Base-by-base conservation (phyloP, 2,329 filamentous ascomycete genomes). In the Pyrenophora teres region DNA sequence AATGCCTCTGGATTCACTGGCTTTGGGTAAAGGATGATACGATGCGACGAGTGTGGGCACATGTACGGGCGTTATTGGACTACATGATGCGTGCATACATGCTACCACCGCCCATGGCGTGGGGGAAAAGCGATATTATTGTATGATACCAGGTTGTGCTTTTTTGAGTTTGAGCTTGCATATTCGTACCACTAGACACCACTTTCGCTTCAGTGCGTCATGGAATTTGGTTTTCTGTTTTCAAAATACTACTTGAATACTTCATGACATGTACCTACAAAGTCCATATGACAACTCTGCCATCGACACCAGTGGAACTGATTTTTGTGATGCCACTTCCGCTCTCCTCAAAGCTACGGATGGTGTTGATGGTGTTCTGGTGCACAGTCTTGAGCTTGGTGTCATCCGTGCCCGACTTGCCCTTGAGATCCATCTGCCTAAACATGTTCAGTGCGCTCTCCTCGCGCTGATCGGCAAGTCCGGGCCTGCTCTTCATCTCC, bases 371-470 rank as follows among this genome's bases (percentile, higher is more conserved):
- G 21, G 92, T 96, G 77, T 99, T 99, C 74, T 99, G 94, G 76
- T 99, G 94, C 40, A 94, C 86, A 9, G 94, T 97, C 78, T 91
- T 94, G 64, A 99, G 81, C 78, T 96, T 90, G 3, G 92, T 97
- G 73, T 97, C 92, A 68, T 96, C 92, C 49, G 82, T 80, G 43
- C 59, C 59, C 31, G 46, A 53, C 77, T 96, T 96, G 57, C 94
- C 94, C 82, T 94, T 96, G 60, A 99, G 82, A 76, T 99, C 94
- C 94, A 99, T 97, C 79, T 97, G 92, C 68, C 87, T 86, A 79
- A 99, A 99, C 91, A 97, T 96, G 76, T 97, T 96, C 73, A 97
- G 80, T 19, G 94, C 94, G 60, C 89, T 94, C 74, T 97, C 94
- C 76, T 97, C 94, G 27, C 88, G 83, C 48, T 84, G 83, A 51